Evolutionary conservation across 1,139 yeast species (phyloP), one percentile per base, ranked within the genome.

Genomic region (Blastobotrys apis): DNA sequence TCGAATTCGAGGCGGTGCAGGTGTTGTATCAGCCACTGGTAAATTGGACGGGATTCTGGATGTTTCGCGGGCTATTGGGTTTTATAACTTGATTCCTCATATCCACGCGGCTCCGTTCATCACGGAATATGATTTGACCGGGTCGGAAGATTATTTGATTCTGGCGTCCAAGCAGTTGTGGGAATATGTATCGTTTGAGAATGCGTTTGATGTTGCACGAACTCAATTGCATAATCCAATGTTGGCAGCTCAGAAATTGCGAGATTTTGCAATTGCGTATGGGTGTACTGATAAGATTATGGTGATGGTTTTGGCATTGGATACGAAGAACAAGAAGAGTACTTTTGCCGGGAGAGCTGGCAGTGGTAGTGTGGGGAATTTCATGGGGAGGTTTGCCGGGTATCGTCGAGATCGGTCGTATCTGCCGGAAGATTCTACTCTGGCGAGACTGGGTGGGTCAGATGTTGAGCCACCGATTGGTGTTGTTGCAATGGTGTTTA

Each of bases 381-480:
- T 44, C 3, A 6, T 6, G 6, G 54, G 51, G 5, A 38, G 53
- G 54, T 69, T 49, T 64, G 71, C 56, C 58, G 72, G 58, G 61
- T 74, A 57, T 47, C 68, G 69, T 23, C 72, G 74, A 39, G 84
- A 73, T 62, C 74, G 73, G 60, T 71, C 60, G 53, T 74, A 69
- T 2, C 62, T 69, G 39, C 75, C 82, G 0, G 95, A 87, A 41
- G 97, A 90, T 63, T 77, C 94, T 0, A 75, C 81, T 4, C 71
- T 90, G 54, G 80, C 96, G 55, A 76, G 95, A 58, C 70, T 88
- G 45, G n/a, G n/a, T n/a, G 95, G 90, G 47, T 90, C 86, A 39
- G 98, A 92, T 62, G 92, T 92, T 48, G 83, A 84, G 13, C 97
- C 99, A 1, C 99, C 99, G 1, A 81, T 84, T 5, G 97, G 97